phyloP scores from a whole-genome alignment of 306 rosid genomes.

The Ammopiptanthus mongolicus region DNA sequence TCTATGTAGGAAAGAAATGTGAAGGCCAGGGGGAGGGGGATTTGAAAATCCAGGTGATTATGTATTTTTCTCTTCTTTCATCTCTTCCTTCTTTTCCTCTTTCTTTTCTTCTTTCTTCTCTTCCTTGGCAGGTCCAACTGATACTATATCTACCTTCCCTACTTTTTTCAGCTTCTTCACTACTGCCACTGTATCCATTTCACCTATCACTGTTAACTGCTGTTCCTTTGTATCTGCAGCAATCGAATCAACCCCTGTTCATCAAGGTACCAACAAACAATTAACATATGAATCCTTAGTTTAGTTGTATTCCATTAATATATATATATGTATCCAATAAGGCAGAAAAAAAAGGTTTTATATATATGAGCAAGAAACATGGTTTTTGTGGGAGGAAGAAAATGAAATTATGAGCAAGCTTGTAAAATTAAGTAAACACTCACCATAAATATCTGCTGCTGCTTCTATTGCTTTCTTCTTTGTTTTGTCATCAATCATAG shows the following conservation, averaged over 20 bases:
- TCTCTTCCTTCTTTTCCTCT: slow-evolving; percentile 44
- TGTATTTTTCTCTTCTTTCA: slow-evolving; percentile 29
- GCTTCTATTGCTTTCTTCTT: slow-evolving; percentile 96
- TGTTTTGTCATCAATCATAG: slow-evolving; percentile 91
- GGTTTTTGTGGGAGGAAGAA: neutral
- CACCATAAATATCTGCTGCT: slow-evolving; percentile 82
- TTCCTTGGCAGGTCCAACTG: slow-evolving; percentile 93
- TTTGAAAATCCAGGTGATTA: slow-evolving; percentile 1
- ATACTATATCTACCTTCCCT: slow-evolving; percentile 83
- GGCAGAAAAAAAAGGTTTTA: neutral
- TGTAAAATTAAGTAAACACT: neutral
- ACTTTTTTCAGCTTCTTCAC: slow-evolving; percentile 96
- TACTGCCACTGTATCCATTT: slow-evolving; percentile 88
- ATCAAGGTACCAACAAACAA: slow-evolving; percentile 4
- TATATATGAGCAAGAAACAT: neutral
- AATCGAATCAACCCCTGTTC: slow-evolving; percentile 84
- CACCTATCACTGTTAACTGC: slow-evolving; percentile 78
- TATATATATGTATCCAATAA: no score
- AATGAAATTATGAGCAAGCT: neutral
- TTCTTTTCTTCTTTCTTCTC: slow-evolving; percentile 77
- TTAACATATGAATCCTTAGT: neutral
- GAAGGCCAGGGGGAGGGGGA: neutral
- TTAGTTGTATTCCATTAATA: neutral
- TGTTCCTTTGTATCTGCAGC: slow-evolving; percentile 87
- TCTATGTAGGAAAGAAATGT: neutral